These are phyloP conservation scores for Peribolospora kevripleyi DNA, from an alignment of 768 basidiomycete genomes.

Conservation along the genomic window DNA sequence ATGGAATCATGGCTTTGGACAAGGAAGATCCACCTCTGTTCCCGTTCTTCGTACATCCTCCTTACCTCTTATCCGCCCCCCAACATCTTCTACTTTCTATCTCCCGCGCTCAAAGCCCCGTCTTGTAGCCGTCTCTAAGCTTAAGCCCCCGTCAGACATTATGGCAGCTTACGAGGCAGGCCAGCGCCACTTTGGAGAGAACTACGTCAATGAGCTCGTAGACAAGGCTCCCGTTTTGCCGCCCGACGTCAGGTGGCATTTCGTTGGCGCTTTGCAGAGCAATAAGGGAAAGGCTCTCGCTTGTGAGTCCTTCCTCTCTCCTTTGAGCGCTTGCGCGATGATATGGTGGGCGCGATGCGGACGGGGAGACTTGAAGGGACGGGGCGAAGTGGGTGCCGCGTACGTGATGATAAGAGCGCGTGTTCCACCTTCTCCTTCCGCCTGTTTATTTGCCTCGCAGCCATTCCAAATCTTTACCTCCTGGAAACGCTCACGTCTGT, in stretches of 20 bases:
- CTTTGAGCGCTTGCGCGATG: not conserved
- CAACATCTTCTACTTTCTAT: too few species aligned
- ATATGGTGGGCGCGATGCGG: too few species aligned
- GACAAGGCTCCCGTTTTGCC: constrained; percentile 77
- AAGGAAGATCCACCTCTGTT: constrained; percentile 3
- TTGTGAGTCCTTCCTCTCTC: constrained; percentile 25
- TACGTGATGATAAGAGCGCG: not conserved
- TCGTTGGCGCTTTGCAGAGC: constrained; percentile 76
- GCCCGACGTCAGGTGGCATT: constrained; percentile 75
- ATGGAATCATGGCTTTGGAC: too few species aligned
- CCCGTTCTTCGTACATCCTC: not conserved
- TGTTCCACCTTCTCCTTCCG: not conserved
- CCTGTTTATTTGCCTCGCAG: constrained; percentile 22
- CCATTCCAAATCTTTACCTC: constrained; percentile 54
- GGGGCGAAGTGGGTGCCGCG: too few species aligned
- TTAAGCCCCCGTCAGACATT: constrained; percentile 71
- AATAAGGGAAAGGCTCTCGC: constrained; percentile 83
- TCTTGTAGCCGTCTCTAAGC: constrained; percentile 77
- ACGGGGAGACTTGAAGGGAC: too few species aligned
- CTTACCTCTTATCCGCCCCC: too few species aligned
- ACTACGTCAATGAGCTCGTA: constrained; percentile 79
- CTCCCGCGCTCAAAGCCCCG: constrained; percentile 16
- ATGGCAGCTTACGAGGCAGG: constrained; percentile 55
- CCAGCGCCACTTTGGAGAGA: constrained; percentile 86
- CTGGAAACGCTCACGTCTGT: constrained; percentile 64